A percentile compares a stretch with the other conserved stretches of the same genome.
Evolutionary conservation across 352 stramenopile species (phyloP).

Genomic region (Phytopythium sindhum): DNA sequence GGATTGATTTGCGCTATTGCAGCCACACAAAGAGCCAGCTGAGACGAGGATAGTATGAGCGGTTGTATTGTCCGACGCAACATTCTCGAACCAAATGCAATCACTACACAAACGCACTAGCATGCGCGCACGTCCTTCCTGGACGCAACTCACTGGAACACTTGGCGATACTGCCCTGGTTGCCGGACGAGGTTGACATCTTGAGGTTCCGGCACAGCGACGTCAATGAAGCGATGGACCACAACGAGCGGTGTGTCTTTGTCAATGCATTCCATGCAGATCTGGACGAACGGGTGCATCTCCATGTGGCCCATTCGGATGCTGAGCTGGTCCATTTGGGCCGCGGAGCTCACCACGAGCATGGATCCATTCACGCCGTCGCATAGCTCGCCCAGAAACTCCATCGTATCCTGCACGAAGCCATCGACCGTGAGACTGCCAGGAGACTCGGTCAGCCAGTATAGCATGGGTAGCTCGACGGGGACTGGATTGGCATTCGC

Average conservation of each 20-base stretch:
- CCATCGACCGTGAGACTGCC: neutral
- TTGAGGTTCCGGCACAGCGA: neutral
- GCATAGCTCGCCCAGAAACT: constrained; percentile 21
- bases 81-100: too few relatives aligned
- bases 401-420: constrained; percentile 21
- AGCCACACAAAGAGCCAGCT: too few relatives aligned
- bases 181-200: neutral
- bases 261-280: constrained; percentile 9
- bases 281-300: constrained; percentile 40
- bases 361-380: constrained; percentile 13
- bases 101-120: too few relatives aligned
- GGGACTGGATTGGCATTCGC: neutral
- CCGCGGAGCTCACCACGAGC: constrained; percentile 22
- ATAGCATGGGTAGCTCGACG: neutral
- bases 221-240: neutral
- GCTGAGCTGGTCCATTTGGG: constrained; percentile 25
- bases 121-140: neutral
- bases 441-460: constrained; percentile 3
- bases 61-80: too few relatives aligned
- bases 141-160: neutral
- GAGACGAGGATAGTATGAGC: too few relatives aligned
- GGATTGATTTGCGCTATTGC: too few relatives aligned
- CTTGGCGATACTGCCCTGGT: neutral
- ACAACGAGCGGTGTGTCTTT: neutral
- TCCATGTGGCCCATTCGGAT: constrained; percentile 34